phyloP scores from a whole-genome alignment of 108 stramenopile species.

The Fistulifera solaris region DNA sequence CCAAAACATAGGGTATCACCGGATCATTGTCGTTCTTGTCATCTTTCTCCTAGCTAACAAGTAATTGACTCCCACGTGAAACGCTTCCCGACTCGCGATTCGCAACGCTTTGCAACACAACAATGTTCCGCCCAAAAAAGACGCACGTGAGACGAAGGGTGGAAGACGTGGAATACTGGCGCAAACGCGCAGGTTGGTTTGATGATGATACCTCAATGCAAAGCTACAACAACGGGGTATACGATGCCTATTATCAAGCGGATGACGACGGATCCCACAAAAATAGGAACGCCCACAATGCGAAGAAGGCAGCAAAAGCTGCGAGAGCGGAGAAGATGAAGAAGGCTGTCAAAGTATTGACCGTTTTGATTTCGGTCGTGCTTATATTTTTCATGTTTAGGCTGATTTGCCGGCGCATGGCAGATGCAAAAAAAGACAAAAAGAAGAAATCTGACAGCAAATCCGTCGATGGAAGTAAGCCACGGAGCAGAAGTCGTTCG shows the following conservation, averaged over 20 bases:
- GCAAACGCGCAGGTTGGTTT: conserved; percentile 69
- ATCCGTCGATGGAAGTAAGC: conserved; percentile 17
- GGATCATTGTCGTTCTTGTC: too few species aligned
- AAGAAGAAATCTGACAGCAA: conserved; percentile 22
- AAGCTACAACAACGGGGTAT: conserved; percentile 60
- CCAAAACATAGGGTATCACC: too few species aligned
- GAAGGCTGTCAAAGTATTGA: conserved; percentile 16
- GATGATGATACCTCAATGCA: conserved; percentile 73
- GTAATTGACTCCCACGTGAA: too few species aligned
- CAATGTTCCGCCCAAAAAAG: too few species aligned
- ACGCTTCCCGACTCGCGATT: too few species aligned
- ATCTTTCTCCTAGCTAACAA: too few species aligned
- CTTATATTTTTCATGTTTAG: conserved; percentile 42
- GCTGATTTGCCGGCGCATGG: conserved; percentile 30
- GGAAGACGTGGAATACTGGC: conserved; percentile 78
- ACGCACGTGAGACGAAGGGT: conserved; percentile 11
- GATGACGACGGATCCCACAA: conserved; percentile 24
- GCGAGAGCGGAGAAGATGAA: conserved; percentile 4
- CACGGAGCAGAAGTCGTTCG: conserved; percentile 34
- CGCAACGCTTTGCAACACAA: too few species aligned
- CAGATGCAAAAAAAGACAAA: conserved; percentile 6
- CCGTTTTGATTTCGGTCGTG: conserved; percentile 32
- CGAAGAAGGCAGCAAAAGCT: not conserved
- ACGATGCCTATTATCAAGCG: conserved; percentile 40
- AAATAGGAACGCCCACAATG: not conserved